Conservation (phyloP, 2,329 filamentous ascomycete species). For the Claviceps fusiformis region DNA sequence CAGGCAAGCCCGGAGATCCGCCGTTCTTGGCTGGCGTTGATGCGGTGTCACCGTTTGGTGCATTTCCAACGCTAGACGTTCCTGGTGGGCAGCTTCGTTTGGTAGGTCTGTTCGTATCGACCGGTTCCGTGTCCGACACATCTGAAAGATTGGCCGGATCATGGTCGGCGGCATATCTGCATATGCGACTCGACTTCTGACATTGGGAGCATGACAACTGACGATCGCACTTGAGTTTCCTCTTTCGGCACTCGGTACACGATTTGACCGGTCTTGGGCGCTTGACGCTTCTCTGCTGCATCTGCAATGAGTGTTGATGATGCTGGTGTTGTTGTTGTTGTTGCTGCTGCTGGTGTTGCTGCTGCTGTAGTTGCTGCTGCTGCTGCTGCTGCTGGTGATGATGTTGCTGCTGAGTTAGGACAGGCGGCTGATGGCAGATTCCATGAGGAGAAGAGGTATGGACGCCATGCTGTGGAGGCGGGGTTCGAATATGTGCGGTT, state of each 20-base stretch:
- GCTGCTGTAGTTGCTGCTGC: constrained; percentile 10
- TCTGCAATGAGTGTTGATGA: constrained; percentile 10
- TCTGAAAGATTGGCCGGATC: constrained; percentile 35
- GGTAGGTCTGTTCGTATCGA: constrained; percentile 19
- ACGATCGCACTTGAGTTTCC: constrained; percentile 43
- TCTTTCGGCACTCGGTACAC: constrained; percentile 42
- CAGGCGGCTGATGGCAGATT: constrained; percentile 10
- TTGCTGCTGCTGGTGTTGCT: constrained; percentile 11
- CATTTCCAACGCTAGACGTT: constrained; percentile 11
- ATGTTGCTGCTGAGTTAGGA: constrained; percentile 12
- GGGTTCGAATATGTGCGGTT: constrained; percentile 4
- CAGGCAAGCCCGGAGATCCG: constrained; percentile 18
- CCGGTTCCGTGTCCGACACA: constrained; percentile 28
- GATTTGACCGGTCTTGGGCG: constrained; percentile 41
- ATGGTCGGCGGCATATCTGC: constrained; percentile 38
- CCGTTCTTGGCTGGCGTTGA: constrained; percentile 18
- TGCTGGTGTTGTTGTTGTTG: constrained; percentile 10
- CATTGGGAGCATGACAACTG: constrained; percentile 44
- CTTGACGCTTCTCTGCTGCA: constrained; percentile 34
- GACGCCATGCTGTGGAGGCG: constrained; percentile 7
- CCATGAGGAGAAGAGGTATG: constrained; percentile 5
- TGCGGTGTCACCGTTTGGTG: constrained; percentile 12
- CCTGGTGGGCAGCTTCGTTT: constrained; percentile 25
- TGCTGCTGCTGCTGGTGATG: constrained; percentile 13
- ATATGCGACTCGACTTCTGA: constrained; percentile 39